phyloP scores from a whole-genome alignment of 2,329 filamentous ascomycete species.

The Cyphellophora europaea region DNA sequence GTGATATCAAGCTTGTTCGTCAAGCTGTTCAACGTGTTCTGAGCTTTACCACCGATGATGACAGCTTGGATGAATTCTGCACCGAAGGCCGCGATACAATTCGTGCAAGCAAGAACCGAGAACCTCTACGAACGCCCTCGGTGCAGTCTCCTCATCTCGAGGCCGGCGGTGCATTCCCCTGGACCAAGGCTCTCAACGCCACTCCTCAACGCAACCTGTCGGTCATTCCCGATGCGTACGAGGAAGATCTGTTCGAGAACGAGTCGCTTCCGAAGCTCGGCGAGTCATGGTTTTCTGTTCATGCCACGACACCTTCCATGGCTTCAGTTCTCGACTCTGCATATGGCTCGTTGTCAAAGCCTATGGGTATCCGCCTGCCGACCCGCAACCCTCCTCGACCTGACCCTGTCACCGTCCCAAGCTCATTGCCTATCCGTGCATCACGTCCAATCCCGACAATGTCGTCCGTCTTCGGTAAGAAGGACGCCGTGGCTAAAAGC shows the following conservation, averaged over 20 bases:
- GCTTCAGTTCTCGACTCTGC: slow-evolving; percentile 78
- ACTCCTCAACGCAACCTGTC: slow-evolving; percentile 66
- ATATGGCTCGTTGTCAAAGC: slow-evolving; percentile 72
- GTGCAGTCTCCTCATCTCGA: slow-evolving; percentile 71
- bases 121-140: slow-evolving; percentile 90
- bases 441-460: slow-evolving; percentile 62
- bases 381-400: slow-evolving; percentile 37
- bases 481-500: slow-evolving; percentile 84
- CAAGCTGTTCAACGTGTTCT: slow-evolving; percentile 70
- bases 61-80: slow-evolving; percentile 77
- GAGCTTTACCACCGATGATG: slow-evolving; percentile 89
- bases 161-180: slow-evolving; percentile 78
- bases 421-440: slow-evolving; percentile 60
- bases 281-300: slow-evolving; percentile 68
- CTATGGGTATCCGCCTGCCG: slow-evolving; percentile 38
- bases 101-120: slow-evolving; percentile 75
- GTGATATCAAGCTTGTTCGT: slow-evolving; percentile 69
- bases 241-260: slow-evolving; percentile 79
- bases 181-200: slow-evolving; percentile 81
- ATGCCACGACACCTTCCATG: slow-evolving; percentile 68
- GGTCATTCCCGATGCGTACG: slow-evolving; percentile 70
- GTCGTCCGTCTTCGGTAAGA: slow-evolving; percentile 68
- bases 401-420: slow-evolving; percentile 64
- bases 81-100: slow-evolving; percentile 67
- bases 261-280: slow-evolving; percentile 42